These are phyloP conservation scores for Aspergillus pseudoglaucus DNA, from an alignment of 2,329 filamentous ascomycete species.

Conservation along the genomic window DNA sequence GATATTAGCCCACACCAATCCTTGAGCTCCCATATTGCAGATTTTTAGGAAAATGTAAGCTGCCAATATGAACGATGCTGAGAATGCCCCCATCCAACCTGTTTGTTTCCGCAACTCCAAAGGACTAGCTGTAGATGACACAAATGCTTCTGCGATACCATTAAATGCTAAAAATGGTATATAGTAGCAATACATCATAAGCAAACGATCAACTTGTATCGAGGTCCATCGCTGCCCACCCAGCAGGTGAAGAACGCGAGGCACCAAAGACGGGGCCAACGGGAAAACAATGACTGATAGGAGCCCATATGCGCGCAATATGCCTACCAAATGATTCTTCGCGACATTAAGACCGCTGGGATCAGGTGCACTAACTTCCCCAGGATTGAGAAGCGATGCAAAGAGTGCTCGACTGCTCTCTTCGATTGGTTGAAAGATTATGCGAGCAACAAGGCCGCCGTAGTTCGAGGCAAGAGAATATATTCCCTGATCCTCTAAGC, in stretches of 20 bases:
- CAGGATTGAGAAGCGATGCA: conserved; percentile 62
- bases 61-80: conserved; percentile 63
- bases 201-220: conserved; percentile 64
- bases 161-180: conserved; percentile 89
- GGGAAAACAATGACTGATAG: conserved; percentile 62
- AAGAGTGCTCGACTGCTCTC: conserved; percentile 89
- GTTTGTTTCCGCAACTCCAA: conserved; percentile 70
- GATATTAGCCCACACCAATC: conserved; percentile 78
- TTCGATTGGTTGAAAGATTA: conserved; percentile 91
- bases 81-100: conserved; percentile 78
- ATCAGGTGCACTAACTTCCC: conserved; percentile 11
- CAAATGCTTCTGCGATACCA: conserved; percentile 86
- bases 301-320: conserved; percentile 68
- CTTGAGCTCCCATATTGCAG: conserved; percentile 64
- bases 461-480: conserved; percentile 95
- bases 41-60: conserved; percentile 71
- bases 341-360: conserved; percentile 17
- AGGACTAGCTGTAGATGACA: conserved; percentile 75
- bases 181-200: conserved; percentile 83
- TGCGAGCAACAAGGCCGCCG: conserved; percentile 76
- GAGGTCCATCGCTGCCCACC: conserved; percentile 71
- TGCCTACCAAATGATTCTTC: conserved; percentile 31
- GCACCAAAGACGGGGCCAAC: conserved; percentile 69
- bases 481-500: conserved; percentile 74
- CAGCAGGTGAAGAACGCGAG: conserved; percentile 65